Percentiles rank a stretch among this genome's conserved stretches.
These are phyloP conservation scores for Thymus mandschuricus DNA, from an alignment of 257 asterid species.

Conservation along the genomic window DNA sequence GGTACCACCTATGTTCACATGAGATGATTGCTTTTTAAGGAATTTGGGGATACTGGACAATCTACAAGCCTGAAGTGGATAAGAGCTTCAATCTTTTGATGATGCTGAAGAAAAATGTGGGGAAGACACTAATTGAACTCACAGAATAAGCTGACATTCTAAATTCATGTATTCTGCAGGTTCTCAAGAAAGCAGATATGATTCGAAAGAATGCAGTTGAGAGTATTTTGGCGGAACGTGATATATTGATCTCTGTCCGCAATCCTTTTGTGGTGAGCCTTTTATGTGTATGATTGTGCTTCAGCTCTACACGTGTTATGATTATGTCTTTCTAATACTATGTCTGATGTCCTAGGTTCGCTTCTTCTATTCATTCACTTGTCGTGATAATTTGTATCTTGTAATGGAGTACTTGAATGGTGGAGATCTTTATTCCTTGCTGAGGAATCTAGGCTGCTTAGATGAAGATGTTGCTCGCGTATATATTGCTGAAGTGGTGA, in stretches of 20 bases:
- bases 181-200: constrained; percentile 98
- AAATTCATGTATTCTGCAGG: constrained; percentile 52
- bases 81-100: constrained; percentile 4
- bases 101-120: not conserved
- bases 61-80: not conserved
- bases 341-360: constrained; percentile 65
- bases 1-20: not conserved
- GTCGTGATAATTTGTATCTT: constrained; percentile 96
- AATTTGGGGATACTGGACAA: constrained; percentile 17
- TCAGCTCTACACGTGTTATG: constrained; percentile 26
- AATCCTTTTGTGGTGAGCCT: constrained; percentile 99
- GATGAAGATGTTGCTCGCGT: constrained; percentile 98
- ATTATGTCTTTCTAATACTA: constrained; percentile 36
- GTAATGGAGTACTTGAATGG: constrained; percentile 99
- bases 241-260: constrained; percentile 95
- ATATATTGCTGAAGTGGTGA: constrained; percentile 97
- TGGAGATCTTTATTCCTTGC: constrained; percentile 94
- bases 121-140: constrained; percentile 4
- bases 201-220: constrained; percentile 98
- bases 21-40: constrained; percentile 16
- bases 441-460: constrained; percentile 96
- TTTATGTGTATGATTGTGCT: constrained; percentile 33
- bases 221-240: constrained; percentile 98
- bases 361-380: constrained; percentile 97
- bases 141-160: constrained; percentile 20